These are phyloP conservation scores for Xanthoconium purpureum DNA, from an alignment of 768 basidiomycete species.

Conservation along the genomic window DNA sequence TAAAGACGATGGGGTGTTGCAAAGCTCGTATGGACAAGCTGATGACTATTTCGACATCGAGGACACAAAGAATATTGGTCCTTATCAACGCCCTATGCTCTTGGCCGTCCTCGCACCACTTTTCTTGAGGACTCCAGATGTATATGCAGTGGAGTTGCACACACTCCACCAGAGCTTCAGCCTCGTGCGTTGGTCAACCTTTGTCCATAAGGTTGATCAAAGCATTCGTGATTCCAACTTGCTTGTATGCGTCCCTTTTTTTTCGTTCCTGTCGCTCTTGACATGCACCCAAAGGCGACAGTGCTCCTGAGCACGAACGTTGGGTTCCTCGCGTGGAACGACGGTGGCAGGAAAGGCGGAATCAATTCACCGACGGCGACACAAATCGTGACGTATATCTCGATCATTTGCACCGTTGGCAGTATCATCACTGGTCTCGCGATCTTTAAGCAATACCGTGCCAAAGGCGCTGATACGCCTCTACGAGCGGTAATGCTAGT, in stretches of 20 bases:
- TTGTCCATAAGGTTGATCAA: constrained; percentile 30
- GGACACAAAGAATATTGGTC: constrained; percentile 3
- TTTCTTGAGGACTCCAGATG: constrained; percentile 25
- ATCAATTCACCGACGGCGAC: constrained; percentile 10
- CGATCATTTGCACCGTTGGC: constrained; percentile 28
- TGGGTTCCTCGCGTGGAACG: constrained; percentile 24
- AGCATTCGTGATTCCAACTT: constrained; percentile 34
- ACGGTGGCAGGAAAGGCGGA: not conserved
- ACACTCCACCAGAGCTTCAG: constrained; percentile 28
- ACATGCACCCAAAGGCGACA: constrained; percentile 21
- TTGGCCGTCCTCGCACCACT: constrained; percentile 22
- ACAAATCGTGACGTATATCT: constrained; percentile 29
- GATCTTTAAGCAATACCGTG: constrained; percentile 34
- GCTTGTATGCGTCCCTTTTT: constrained; percentile 14
- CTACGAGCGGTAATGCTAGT: constrained; percentile 22
- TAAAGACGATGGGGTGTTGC: constrained; percentile 26
- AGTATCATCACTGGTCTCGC: constrained; percentile 30
- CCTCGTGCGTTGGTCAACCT: constrained; percentile 26
- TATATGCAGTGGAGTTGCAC: constrained; percentile 29
- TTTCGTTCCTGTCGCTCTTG: not conserved
- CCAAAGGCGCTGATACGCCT: constrained; percentile 31
- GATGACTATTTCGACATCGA: constrained; percentile 35
- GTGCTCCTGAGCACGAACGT: constrained; percentile 27
- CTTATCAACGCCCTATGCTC: constrained; percentile 22
- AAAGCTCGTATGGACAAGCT: constrained; percentile 30